These are phyloP conservation scores for Aegle marmelos DNA, from an alignment of 345 rosid genomes.

Conservation along the genomic window DNA sequence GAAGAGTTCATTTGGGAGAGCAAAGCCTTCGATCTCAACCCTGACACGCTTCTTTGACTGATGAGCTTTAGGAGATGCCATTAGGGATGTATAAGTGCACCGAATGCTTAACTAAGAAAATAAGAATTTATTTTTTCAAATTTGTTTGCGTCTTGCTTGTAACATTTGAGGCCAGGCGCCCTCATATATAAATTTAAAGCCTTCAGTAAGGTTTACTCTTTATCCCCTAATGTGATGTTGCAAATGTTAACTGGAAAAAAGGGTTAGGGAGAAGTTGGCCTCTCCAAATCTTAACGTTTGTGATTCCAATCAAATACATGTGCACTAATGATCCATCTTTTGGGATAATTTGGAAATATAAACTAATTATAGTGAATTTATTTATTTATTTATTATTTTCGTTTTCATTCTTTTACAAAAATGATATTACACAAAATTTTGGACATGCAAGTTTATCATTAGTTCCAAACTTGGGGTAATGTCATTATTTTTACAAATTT, in stretches of 20 bases:
- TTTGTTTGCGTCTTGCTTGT: background rate
- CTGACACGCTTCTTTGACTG: no score
- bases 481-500: no score
- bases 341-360: no score
- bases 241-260: background rate
- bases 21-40: constrained; percentile 20
- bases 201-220: background rate
- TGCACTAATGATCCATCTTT: no score
- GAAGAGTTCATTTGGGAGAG: background rate
- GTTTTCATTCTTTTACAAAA: no score
- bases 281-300: background rate
- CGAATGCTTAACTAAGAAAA: background rate
- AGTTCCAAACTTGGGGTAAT: no score
- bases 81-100: background rate
- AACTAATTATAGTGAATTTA: no score
- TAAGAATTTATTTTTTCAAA: background rate
- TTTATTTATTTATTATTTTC: no score
- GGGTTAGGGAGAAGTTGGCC: no score
- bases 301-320: background rate
- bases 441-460: no score
- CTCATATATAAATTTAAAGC: background rate
- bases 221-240: no score
- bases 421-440: no score
- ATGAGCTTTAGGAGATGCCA: background rate
- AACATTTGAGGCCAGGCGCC: background rate